phyloP scores from a whole-genome alignment of 2,329 filamentous ascomycete genomes.

The Neofusicoccum sp. region DNA sequence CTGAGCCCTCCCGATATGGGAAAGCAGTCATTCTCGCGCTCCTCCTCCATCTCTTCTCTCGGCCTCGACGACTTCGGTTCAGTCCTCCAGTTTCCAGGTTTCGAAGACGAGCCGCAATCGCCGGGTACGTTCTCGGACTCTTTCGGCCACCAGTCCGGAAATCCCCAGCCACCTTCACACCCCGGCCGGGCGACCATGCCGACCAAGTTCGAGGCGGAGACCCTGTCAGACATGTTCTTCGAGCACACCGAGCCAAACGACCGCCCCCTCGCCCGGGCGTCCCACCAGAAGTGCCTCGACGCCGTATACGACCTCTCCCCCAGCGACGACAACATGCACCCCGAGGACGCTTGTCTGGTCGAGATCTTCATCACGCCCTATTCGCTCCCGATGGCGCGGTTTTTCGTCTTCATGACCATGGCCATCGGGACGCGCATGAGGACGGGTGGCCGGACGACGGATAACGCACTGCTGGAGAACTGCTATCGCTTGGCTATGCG shows the following conservation, averaged over 20 bases:
- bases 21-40: slow-evolving; percentile 29
- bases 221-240: slow-evolving; percentile 34
- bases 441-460: slow-evolving; percentile 27
- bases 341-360: background rate
- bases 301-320: background rate
- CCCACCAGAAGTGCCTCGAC: background rate
- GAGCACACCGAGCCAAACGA: slow-evolving; percentile 28
- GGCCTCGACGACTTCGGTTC: slow-evolving; percentile 31
- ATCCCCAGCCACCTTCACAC: slow-evolving; percentile 32
- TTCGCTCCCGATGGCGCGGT: slow-evolving; percentile 34
- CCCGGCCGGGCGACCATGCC: slow-evolving; percentile 29
- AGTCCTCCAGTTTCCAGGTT: slow-evolving; percentile 29
- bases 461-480: slow-evolving; percentile 32
- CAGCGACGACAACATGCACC: background rate
- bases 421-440: slow-evolving; percentile 36
- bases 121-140: slow-evolving; percentile 24
- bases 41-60: slow-evolving; percentile 33
- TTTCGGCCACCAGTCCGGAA: slow-evolving; percentile 29
- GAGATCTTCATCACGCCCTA: slow-evolving; percentile 19
- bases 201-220: slow-evolving; percentile 38
- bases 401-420: slow-evolving; percentile 38
- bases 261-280: slow-evolving; percentile 1
- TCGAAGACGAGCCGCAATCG: slow-evolving; percentile 27
- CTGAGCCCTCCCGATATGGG: slow-evolving; percentile 26
- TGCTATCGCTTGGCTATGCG: slow-evolving; percentile 39